Base-by-base conservation (phyloP, 2,329 filamentous ascomycete genomes). In the Monosporascus ibericus region DNA sequence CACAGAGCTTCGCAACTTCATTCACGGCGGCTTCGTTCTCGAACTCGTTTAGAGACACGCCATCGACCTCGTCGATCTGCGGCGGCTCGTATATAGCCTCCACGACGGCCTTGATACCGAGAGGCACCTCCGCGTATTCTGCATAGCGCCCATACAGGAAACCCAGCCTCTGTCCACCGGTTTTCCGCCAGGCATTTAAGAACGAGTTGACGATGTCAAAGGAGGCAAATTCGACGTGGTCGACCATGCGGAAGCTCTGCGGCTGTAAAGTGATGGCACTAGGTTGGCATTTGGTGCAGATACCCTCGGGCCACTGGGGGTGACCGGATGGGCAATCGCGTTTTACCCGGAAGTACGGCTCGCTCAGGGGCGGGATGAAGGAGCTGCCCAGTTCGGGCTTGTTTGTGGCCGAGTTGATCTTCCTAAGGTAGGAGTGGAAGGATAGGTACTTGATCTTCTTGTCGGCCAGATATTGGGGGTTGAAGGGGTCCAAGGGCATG, bases 391-490 rank as follows among this genome's bases (percentile, higher is more conserved):
- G 81, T 71, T 99, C 92, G 34, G 92, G 89, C 69, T 95, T 96
- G 74, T 99, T 99, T 58, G 95, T 97, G 15, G 90, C 88, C 15
- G 91, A 86, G 72, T 99, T 99, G 71, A 96, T 86, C 70, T 99
- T 99, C 59, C 92, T 85, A 46, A 99, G 79, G 68, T 97, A 86
- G 5, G 92, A 88, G 71, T 99, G 94, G 73, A 97, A 96, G 0
- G 94, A 97, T 27, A 94, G 79, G 70, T 99, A 95, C 71, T 99
- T 99, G 79, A 99, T 96, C 79, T 96, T 96, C 78, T 92, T 95
- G 63, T 99, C 92, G 30, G 84, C 82, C 18, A 99, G 80, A 63
- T 96, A 96, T 52, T 85, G 85, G n/a, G 87, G 71, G 65, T 95
- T 86, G 71, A 95, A 99, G 1, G 94, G 94, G 65, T 99, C 94